phyloP scores from a whole-genome alignment of 2,329 filamentous ascomycete genomes.

The Stemphylium vesicarium region DNA sequence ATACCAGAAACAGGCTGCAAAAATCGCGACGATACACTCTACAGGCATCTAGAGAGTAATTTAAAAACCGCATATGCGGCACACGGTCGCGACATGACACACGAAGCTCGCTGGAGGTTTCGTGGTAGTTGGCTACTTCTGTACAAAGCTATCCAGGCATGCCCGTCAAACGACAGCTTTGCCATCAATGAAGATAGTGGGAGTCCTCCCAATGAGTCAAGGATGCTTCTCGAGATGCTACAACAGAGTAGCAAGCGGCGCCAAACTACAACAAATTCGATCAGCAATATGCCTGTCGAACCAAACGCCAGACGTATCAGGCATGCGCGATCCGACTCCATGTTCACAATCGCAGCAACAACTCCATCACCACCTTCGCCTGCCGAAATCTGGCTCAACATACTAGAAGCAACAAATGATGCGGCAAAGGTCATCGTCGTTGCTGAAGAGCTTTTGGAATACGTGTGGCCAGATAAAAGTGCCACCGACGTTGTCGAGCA shows the following conservation, averaged over 20 bases:
- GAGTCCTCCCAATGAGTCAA: neutral
- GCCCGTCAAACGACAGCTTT: conserved; percentile 21
- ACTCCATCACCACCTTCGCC: neutral
- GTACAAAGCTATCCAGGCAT: conserved; percentile 20
- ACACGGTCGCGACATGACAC: conserved; percentile 11
- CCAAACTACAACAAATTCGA: neutral
- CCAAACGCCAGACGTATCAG: neutral
- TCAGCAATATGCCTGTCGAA: conserved; percentile 12
- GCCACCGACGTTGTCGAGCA: conserved; percentile 18
- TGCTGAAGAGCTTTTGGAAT: conserved; percentile 18
- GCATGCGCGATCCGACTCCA: conserved; percentile 13
- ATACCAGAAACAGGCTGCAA: neutral
- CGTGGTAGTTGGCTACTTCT: conserved; percentile 29
- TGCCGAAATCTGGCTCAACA: conserved; percentile 21
- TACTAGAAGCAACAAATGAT: conserved; percentile 22
- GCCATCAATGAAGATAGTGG: conserved; percentile 9
- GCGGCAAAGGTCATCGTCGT: conserved; percentile 9
- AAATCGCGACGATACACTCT: neutral
- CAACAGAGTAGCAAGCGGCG: neutral
- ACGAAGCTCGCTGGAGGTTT: conserved; percentile 24
- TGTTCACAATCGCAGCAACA: neutral
- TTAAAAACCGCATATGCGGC: conserved; percentile 14
- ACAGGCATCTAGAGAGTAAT: conserved; percentile 16
- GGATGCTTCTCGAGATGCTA: conserved; percentile 14
- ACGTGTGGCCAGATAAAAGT: conserved; percentile 19